Evolutionary conservation across 257 asterid species (phyloP).

Genomic region (Osmanthus fragrans): DNA sequence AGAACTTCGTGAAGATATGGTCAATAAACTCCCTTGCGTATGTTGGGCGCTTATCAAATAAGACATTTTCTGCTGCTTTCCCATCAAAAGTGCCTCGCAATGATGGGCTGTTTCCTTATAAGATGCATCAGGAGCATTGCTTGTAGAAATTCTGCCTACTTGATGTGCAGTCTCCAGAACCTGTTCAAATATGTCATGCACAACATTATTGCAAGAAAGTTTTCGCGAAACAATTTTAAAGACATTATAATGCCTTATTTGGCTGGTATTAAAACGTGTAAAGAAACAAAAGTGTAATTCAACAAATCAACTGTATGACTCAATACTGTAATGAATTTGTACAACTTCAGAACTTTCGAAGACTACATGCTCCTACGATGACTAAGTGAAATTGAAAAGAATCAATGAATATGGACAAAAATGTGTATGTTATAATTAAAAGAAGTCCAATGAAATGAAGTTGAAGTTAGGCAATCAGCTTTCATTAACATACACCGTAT

Average conservation of each 20-base stretch:
- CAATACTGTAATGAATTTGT: neutral
- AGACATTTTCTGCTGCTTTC: constrained; percentile 85
- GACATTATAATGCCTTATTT: neutral
- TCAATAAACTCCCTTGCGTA: constrained; percentile 48
- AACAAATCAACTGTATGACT: neutral
- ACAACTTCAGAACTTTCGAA: no score
- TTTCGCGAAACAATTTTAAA: neutral
- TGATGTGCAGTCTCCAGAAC: constrained; percentile 79
- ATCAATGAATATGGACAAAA: no score
- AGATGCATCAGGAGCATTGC: constrained; percentile 60
- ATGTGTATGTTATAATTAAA: neutral
- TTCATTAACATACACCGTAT: neutral
- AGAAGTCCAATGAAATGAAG: neutral
- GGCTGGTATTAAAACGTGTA: neutral
- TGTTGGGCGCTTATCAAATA: constrained; percentile 51
- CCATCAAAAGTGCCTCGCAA: constrained; percentile 68
- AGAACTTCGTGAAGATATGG: constrained; percentile 44
- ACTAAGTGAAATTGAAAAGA: neutral
- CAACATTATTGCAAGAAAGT: constrained; percentile 5
- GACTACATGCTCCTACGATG: no score
- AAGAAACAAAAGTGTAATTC: neutral
- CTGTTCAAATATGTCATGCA: constrained; percentile 30
- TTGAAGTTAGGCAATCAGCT: neutral
- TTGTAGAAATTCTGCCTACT: constrained; percentile 73
- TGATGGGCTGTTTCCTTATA: constrained; percentile 77